Percentiles rank a stretch among this genome's conserved stretches.
phyloP scores from a whole-genome alignment of 176 grass and related monocot species.

The Hyparrhenia diplandra region DNA sequence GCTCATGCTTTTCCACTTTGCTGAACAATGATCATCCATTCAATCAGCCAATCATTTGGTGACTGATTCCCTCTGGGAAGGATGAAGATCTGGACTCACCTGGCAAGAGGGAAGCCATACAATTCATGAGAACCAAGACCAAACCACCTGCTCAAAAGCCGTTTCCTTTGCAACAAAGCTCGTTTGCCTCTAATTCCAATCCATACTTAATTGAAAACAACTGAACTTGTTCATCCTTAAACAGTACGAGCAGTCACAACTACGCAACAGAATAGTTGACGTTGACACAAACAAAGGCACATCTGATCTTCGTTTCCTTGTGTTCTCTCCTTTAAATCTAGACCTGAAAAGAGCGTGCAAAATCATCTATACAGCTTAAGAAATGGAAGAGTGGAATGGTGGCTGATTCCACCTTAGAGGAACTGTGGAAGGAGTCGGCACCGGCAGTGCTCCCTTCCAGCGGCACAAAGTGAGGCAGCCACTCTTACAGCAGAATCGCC shows the following conservation, averaged over 20 bases:
- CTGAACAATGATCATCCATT: conserved; percentile 37
- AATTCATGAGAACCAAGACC: conserved; percentile 21
- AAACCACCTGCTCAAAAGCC: conserved; percentile 32
- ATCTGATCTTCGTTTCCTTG: conserved; percentile 3
- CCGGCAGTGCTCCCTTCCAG: conserved; percentile 12
- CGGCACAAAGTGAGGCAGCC: conserved; percentile 36
- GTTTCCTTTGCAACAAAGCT: conserved; percentile 21
- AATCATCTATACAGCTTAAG: conserved; percentile 30
- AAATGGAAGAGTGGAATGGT: conserved; percentile 30
- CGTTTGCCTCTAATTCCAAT: background rate
- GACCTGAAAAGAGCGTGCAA: conserved; percentile 36
- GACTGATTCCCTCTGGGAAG: conserved; percentile 27
- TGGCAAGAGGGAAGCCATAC: conserved; percentile 34
- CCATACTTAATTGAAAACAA: conserved; percentile 4
- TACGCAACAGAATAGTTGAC: conserved; percentile 18
- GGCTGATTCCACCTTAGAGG: conserved; percentile 30
- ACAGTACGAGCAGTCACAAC: background rate
- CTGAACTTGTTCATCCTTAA: conserved; percentile 27
- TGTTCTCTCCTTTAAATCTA: background rate
- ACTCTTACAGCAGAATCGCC: conserved; percentile 22
- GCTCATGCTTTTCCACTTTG: conserved; percentile 33
- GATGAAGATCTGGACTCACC: conserved; percentile 38
- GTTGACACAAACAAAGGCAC: conserved; percentile 39
- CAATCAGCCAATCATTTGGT: conserved; percentile 55
- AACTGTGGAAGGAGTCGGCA: background rate